Percentiles rank a stretch among this genome's conserved stretches.
Conservation (phyloP, 441 rosid species). For the Populus tomentosa region DNA sequence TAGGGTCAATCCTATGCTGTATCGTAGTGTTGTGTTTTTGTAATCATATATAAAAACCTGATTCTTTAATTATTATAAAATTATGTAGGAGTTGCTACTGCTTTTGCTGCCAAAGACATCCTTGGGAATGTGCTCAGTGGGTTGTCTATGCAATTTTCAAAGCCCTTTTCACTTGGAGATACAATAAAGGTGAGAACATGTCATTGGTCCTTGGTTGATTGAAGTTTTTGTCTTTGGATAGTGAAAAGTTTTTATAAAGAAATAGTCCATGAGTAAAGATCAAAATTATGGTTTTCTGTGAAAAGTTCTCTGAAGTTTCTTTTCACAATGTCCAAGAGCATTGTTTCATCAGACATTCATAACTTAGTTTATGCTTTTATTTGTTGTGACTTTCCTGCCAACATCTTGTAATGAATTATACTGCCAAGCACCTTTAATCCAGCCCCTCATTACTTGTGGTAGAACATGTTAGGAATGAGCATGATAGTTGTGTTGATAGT, state of each 20-base stretch:
- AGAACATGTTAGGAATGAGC: not conserved
- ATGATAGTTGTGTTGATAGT: no score
- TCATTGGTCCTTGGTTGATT: not conserved
- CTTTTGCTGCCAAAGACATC: constrained; percentile 85
- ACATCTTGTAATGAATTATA: not conserved
- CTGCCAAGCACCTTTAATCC: not conserved
- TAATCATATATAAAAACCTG: not conserved
- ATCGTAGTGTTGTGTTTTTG: not conserved
- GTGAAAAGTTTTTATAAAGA: not conserved
- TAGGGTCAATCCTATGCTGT: not conserved
- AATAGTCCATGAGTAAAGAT: not conserved
- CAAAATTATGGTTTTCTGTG: not conserved
- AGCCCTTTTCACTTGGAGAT: constrained; percentile 92
- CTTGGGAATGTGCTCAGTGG: constrained; percentile 95
- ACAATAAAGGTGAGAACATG: constrained; percentile 65
- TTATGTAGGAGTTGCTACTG: constrained; percentile 88
- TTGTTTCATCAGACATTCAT: not conserved
- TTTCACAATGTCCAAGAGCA: not conserved
- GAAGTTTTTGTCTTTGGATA: not conserved
- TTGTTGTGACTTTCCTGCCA: not conserved
- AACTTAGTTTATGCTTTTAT: not conserved
- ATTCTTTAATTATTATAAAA: not conserved
- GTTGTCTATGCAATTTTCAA: constrained; percentile 76
- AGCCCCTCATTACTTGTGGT: not conserved
- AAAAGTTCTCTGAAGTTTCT: not conserved